Evolutionary conservation across 2,329 filamentous ascomycete species (phyloP), one percentile per base, ranked within the genome.

Genomic region (Aspergillus niger): DNA sequence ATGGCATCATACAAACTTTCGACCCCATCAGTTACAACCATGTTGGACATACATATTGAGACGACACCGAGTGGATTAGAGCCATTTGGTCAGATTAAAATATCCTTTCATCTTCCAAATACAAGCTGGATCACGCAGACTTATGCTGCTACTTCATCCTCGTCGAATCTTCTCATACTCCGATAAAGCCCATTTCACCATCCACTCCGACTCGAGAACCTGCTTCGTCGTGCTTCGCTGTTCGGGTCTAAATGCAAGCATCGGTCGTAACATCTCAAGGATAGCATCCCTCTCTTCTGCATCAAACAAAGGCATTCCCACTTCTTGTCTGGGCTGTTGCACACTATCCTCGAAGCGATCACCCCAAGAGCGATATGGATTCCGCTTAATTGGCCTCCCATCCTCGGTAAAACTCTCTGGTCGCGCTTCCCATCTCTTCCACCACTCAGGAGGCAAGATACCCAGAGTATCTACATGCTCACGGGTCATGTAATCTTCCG

Each of bases 381-480:
- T 52, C n/a, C 65, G 63, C 8, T 67, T 67, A 5, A 63, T 62
- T 39, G 67, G 64, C 51, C 53, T 65, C 3, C 66, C 67, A 59
- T 75, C 67, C 44, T 75, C 70, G 28, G 52, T 69, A 43, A 72
- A 71, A 28, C 50, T 63, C 2, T 50, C 8, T 55, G 52, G 51
- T 52, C 69, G 61, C 8, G 49, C 63, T 32, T 72, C 63, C 70
- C 72, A 74, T 44, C 57, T 70, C 3, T 61, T 55, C 65, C 70
- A 72, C 67, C 67, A 69, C 32, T 73, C 68, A 28, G 62, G 66
- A 13, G 70, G 70, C 57, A 76, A 63, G 6, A 62, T 50, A 38
- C 75, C 72, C 60, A 75, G 70, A 13, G 66, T 57, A 63, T 75
- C 71, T 44, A 77, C 66, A 52, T 73, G 70, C 58, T 76, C 66